Conservation (phyloP, 1,139 yeast genomes). For the Scheffersomyces illinoinensis region DNA sequence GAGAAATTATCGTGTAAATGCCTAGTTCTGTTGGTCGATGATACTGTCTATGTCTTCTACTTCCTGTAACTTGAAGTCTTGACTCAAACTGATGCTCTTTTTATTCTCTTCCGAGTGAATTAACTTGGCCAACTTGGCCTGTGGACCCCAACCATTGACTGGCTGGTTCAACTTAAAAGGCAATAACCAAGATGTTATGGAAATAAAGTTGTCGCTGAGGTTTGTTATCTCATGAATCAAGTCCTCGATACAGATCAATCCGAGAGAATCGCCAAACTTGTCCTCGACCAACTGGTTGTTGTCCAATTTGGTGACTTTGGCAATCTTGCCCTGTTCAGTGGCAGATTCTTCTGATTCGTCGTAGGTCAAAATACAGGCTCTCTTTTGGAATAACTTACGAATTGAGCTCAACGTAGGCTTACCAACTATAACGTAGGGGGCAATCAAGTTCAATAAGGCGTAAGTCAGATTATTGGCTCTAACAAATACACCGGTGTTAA, state of each 20-base stretch:
- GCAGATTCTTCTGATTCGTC: conserved; percentile 37
- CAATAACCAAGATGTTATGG: conserved; percentile 58
- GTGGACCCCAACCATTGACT: conserved; percentile 70
- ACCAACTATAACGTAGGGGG: conserved; percentile 75
- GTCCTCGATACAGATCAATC: conserved; percentile 78
- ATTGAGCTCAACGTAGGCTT: conserved; percentile 69
- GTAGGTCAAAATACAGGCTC: conserved; percentile 57
- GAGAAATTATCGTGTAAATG: background rate
- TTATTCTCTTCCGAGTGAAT: conserved; percentile 46
- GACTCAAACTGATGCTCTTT: conserved; percentile 55
- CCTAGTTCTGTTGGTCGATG: conserved; percentile 60
- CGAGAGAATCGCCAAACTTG: conserved; percentile 60
- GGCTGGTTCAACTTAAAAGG: conserved; percentile 74
- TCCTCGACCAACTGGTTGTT: conserved; percentile 78
- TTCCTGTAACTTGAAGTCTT: conserved; percentile 64
- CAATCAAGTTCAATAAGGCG: conserved; percentile 62
- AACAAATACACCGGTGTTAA: conserved; percentile 71
- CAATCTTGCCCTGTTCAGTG: conserved; percentile 27
- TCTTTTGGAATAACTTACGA: conserved; percentile 71
- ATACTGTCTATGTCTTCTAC: conserved; percentile 64
- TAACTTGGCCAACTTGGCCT: conserved; percentile 53
- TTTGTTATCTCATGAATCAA: conserved; percentile 67
- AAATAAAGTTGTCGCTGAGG: conserved; percentile 63
- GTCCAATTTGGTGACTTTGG: conserved; percentile 50
- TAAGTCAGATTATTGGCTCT: conserved; percentile 56